Evolutionary conservation across 2,329 filamentous ascomycete species (phyloP).

Genomic region (Calonectria fujianensis): DNA sequence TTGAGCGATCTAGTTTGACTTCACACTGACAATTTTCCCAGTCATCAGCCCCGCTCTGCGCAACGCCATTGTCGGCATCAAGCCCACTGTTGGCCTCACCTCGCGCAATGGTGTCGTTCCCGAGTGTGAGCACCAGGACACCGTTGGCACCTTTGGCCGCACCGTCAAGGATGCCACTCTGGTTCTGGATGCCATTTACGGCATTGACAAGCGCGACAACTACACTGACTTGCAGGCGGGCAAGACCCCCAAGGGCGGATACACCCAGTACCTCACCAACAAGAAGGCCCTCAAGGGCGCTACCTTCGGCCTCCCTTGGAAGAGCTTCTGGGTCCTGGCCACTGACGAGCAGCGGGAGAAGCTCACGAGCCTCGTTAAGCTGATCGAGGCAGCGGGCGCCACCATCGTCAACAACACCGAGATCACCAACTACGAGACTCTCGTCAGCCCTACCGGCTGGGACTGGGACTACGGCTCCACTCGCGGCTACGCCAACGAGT

Average conservation of each 20-base stretch:
- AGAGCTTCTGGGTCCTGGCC: conserved; percentile 80
- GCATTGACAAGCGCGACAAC: conserved; percentile 77
- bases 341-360: conserved; percentile 72
- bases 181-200: conserved; percentile 81
- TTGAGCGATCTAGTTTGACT: not conserved
- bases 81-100: conserved; percentile 84
- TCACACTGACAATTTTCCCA: conserved; percentile 45
- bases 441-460: conserved; percentile 82
- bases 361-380: conserved; percentile 66
- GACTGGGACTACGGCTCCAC: conserved; percentile 81
- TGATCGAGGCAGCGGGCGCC: conserved; percentile 77
- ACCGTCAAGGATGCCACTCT: conserved; percentile 82
- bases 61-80: conserved; percentile 82
- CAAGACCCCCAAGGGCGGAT: conserved; percentile 73
- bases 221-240: conserved; percentile 76
- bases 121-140: conserved; percentile 80
- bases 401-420: conserved; percentile 83
- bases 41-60: conserved; percentile 83
- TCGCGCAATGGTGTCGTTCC: conserved; percentile 80
- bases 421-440: conserved; percentile 76
- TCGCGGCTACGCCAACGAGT: conserved; percentile 81
- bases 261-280: conserved; percentile 73
- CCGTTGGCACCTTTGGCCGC: conserved; percentile 79
- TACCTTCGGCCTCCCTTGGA: conserved; percentile 82
- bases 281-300: conserved; percentile 75